A percentile compares a stretch with the other conserved stretches of the same genome.
Conservation (phyloP, 257 asterid species). For the Solanum paucissectum region DNA sequence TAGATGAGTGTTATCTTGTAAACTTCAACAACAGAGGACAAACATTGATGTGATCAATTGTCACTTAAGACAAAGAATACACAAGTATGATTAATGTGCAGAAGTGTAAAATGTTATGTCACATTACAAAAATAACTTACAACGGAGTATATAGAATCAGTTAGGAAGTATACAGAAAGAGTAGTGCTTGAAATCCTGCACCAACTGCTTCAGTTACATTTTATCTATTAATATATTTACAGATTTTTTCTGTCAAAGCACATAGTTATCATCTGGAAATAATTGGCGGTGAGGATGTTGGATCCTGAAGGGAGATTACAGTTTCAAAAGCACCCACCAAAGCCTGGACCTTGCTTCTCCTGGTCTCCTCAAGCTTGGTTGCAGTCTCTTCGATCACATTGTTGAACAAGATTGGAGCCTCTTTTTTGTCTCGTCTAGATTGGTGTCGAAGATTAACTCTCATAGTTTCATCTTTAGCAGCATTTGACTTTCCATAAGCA, state of each 20-base stretch:
- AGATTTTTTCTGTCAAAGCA: not conserved
- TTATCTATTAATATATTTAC: not conserved
- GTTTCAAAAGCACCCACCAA: slow-evolving; percentile 57
- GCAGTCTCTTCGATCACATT: slow-evolving; percentile 45
- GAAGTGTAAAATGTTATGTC: not conserved
- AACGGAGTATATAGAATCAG: not conserved
- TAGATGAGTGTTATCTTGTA: not conserved
- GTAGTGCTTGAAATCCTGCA: not conserved
- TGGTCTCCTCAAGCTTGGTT: slow-evolving; percentile 37
- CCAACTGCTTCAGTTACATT: not conserved
- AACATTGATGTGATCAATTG: not conserved
- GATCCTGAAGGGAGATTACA: slow-evolving; percentile 47
- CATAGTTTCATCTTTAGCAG: not conserved
- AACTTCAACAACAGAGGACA: not conserved
- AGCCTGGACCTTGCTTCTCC: slow-evolving; percentile 49
- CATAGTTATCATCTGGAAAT: not conserved
- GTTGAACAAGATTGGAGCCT: not conserved
- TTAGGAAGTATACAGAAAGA: not conserved
- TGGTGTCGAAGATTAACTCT: not conserved
- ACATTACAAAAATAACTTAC: not conserved
- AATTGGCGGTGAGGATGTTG: not conserved
- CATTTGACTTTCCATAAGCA: not conserved
- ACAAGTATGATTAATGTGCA: not conserved
- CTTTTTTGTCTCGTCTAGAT: not conserved
- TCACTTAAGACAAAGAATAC: not conserved